Percentiles rank a stretch among this genome's conserved stretches.
Conservation (phyloP, 2,329 filamentous ascomycete species). For the Alternaria ethzedia region DNA sequence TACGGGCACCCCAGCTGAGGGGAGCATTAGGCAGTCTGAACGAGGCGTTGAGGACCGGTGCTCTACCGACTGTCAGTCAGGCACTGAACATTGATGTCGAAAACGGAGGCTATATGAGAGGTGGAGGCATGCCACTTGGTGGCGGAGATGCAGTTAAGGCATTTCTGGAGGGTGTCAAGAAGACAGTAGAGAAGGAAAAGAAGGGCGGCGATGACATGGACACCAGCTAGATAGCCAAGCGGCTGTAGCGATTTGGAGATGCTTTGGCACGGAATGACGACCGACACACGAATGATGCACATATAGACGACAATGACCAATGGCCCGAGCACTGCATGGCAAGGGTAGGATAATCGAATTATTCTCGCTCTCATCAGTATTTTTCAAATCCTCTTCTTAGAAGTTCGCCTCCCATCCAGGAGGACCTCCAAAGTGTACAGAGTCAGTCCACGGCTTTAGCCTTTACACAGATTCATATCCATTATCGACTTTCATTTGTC, state of each 20-base stretch:
- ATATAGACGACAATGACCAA: slow-evolving; percentile 8
- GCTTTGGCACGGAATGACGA: slow-evolving; percentile 1
- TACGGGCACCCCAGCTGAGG: slow-evolving; percentile 87
- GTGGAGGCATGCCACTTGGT: slow-evolving; percentile 82
- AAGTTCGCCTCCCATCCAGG: not conserved
- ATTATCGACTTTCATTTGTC: not conserved
- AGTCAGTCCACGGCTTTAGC: not conserved
- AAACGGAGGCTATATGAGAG: slow-evolving; percentile 81
- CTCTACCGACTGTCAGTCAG: slow-evolving; percentile 86
- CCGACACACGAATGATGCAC: slow-evolving; percentile 10
- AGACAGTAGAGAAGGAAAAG: slow-evolving; percentile 66
- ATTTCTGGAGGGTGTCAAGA: slow-evolving; percentile 89
- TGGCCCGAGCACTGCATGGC: not conserved
- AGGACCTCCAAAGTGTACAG: not conserved
- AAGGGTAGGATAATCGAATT: not conserved
- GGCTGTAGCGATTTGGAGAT: not conserved
- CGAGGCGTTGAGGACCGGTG: slow-evolving; percentile 86
- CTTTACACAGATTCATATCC: not conserved
- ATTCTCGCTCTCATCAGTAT: not conserved
- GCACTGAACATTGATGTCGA: slow-evolving; percentile 80
- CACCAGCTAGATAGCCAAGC: slow-evolving; percentile 23
- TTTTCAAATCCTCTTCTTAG: not conserved
- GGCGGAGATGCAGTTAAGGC: slow-evolving; percentile 88
- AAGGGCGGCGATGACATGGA: slow-evolving; percentile 43
- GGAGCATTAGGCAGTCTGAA: slow-evolving; percentile 87